Evolutionary conservation across 2,329 filamentous ascomycete genomes (phyloP), one percentile per base, ranked within the genome.

Genomic region (Talaromyces sp.): DNA sequence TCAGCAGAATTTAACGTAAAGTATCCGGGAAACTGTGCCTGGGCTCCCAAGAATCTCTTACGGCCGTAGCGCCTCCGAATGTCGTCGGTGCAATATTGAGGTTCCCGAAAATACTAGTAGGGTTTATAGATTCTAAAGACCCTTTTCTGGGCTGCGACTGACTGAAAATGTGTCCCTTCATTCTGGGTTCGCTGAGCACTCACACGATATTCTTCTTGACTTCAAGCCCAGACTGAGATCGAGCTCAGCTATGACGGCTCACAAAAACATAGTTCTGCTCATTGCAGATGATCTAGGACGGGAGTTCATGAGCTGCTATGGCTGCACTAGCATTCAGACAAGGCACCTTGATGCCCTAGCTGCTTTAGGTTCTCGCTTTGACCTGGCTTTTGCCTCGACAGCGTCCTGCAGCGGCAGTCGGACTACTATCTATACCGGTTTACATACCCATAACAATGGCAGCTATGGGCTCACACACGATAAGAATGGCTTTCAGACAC

Each of bases 351-450:
- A 83, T 68, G 43, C 39, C 0, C 76, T 83, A 10, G 80, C 81
- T 0, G 66, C 68, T 0, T 54, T 74, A 47, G 79, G 78, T n/a
- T 74, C 73, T 0, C 63, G 66, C 1, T 83, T 82, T 66, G 71
- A 72, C n/a, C 70, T 45, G 16, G 61, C 61, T 16, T 63, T 63
- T 49, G 43, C 61, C n/a, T 56, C 47, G 11, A 63, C 61, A 73
- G 81, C 82, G 0, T 84, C 81, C 0, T 84, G 82, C 70, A 82
- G 79, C 62, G 79, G 76, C 35, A 82, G 78, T 67, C 77, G 81
- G 3, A 79, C 81, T 0, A 78, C 78, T n/a, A 78, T 84, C 35
- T 84, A 84, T 68, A 83, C 81, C 0, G 82, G 82, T 2, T 73
- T 83, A 0, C 82, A 84, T 63, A 82, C 81, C 0, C 72, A 74